Conservation (phyloP, 805 yeast species). For the Nakazawaea holstii region DNA sequence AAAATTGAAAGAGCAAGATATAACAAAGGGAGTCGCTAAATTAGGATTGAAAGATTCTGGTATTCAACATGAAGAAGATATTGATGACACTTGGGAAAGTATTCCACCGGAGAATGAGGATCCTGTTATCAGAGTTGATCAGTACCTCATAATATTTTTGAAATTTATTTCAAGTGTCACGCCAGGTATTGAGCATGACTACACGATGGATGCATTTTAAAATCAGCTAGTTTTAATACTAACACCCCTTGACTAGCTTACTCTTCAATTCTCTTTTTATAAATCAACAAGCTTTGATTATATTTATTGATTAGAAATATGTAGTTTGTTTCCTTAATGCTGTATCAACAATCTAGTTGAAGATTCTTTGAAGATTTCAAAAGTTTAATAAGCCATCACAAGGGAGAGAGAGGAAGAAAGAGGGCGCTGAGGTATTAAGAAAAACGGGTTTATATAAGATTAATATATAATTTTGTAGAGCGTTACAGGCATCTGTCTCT, state of each 20-base stretch:
- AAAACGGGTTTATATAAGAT: no score
- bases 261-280: neutral
- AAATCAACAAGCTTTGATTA: neutral
- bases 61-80: slow-evolving; percentile 15
- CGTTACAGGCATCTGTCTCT: no score
- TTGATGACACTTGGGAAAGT: slow-evolving; percentile 56
- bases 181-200: slow-evolving; percentile 96
- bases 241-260: neutral
- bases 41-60: slow-evolving; percentile 38
- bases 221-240: neutral
- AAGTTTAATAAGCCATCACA: no score
- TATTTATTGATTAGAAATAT: no score
- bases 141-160: slow-evolving; percentile 80
- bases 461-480: no score
- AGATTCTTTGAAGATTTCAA: no score
- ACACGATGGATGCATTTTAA: slow-evolving; percentile 92
- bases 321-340: no score
- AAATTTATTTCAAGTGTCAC: slow-evolving; percentile 96
- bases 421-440: no score
- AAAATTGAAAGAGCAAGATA: slow-evolving; percentile 19
- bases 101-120: slow-evolving; percentile 31
- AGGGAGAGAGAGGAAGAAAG: no score
- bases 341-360: no score
- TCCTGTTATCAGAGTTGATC: slow-evolving; percentile 75
- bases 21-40: slow-evolving; percentile 39